Percentiles rank a stretch among this genome's conserved stretches.
Conservation (phyloP, 345 rosid species). For the Bruguiera sexangula region DNA sequence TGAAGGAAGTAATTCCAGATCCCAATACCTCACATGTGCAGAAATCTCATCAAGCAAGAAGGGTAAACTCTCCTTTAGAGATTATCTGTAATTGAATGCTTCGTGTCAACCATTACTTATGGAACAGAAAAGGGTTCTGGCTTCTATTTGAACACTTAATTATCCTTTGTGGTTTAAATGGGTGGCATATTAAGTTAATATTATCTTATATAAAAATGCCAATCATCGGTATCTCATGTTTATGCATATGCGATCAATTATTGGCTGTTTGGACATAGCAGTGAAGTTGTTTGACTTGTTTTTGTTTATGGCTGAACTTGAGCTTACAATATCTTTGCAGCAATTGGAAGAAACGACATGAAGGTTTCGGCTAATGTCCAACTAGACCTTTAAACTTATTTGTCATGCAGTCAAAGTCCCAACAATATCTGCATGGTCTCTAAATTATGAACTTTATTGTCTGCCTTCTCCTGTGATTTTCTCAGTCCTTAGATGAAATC, state of each 20-base stretch:
- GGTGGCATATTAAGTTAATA: too few species aligned
- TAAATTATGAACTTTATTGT: too few species aligned
- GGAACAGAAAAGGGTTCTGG: not conserved
- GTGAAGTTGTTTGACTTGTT: not conserved
- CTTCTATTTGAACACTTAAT: not conserved
- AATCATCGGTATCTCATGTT: not conserved
- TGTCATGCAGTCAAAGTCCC: too few species aligned
- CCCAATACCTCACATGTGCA: constrained; percentile 33
- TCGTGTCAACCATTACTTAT: not conserved
- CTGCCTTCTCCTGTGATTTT: too few species aligned
- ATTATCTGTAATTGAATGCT: not conserved
- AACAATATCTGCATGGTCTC: too few species aligned
- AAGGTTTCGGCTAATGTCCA: too few species aligned
- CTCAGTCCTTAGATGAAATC: too few species aligned
- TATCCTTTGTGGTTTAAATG: not conserved
- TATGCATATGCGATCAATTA: not conserved
- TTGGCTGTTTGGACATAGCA: not conserved
- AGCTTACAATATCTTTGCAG: not conserved
- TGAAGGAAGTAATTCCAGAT: constrained; percentile 61
- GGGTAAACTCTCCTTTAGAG: constrained; percentile 28
- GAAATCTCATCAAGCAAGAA: constrained; percentile 48
- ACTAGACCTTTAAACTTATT: too few species aligned
- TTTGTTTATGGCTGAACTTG: not conserved
- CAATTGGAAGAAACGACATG: not conserved
- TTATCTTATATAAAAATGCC: not conserved